These are phyloP conservation scores for Colletotrichum brevisporum DNA, from an alignment of 2,329 filamentous ascomycete species.

Conservation along the genomic window DNA sequence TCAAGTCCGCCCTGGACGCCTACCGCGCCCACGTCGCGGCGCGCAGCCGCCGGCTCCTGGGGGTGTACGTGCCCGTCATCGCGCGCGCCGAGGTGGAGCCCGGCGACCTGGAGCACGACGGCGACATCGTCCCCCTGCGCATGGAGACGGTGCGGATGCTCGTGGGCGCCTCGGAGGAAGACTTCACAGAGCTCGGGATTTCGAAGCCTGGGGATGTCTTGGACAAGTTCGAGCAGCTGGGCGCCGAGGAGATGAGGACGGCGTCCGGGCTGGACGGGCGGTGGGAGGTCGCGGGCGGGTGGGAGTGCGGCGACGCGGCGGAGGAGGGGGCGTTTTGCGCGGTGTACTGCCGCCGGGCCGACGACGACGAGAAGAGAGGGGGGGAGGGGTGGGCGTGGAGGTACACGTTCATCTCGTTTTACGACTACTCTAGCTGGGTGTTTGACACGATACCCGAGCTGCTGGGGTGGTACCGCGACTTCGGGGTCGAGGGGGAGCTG, in stretches of 20 bases:
- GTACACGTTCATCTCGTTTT: conserved; percentile 3
- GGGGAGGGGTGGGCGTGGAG: background rate
- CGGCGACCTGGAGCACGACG: background rate
- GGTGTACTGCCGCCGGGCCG: conserved; percentile 7
- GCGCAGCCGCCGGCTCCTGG: conserved; percentile 10
- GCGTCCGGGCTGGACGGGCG: background rate
- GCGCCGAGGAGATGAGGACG: background rate
- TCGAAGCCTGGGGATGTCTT: background rate
- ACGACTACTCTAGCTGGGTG: conserved; percentile 3
- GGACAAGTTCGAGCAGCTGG: background rate
- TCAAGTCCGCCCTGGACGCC: conserved; percentile 7
- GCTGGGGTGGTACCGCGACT: conserved; percentile 6
- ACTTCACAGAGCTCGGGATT: background rate
- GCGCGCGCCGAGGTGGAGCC: conserved; percentile 4
- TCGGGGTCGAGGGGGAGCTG: conserved; percentile 1
- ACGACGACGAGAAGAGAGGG: background rate
- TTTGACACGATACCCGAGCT: conserved; percentile 4
- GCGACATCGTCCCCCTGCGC: conserved; percentile 6
- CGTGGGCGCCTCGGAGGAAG: background rate
- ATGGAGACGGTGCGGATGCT: conserved; percentile 1
- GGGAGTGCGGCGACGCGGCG: background rate
- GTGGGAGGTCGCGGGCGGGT: conserved; percentile 20
- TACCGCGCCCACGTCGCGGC: conserved; percentile 14
- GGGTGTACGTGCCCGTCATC: conserved; percentile 20
- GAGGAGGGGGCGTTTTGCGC: conserved; percentile 12